Conservation (phyloP, 345 rosid genomes). For the Cardamine resedifolia region DNA sequence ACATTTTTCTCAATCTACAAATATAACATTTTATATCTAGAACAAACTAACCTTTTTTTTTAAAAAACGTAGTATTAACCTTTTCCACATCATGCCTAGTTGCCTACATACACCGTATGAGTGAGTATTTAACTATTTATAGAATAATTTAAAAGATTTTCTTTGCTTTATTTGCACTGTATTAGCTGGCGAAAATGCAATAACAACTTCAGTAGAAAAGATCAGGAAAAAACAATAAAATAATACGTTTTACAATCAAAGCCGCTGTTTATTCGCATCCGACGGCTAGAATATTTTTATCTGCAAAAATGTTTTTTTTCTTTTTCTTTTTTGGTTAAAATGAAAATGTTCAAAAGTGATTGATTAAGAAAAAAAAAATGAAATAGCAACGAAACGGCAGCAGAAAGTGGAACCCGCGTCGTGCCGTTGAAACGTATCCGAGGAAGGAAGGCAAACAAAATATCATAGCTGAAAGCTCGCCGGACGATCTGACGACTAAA, state of each 20-base stretch:
- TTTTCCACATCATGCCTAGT: constrained; percentile 23
- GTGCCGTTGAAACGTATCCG: constrained; percentile 38
- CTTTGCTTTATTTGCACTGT: constrained; percentile 27
- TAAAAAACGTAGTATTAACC: background rate
- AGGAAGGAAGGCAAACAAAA: background rate
- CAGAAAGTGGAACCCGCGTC: constrained; percentile 43
- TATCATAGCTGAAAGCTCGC: constrained; percentile 19
- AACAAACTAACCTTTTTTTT: background rate
- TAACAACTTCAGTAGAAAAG: background rate
- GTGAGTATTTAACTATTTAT: constrained; percentile 17
- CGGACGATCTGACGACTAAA: constrained; percentile 36
- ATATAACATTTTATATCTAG: background rate
- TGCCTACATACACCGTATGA: constrained; percentile 15
- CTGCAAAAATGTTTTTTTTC: no score
- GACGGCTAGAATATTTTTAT: constrained; percentile 30
- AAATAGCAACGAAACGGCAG: constrained; percentile 35
- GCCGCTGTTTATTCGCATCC: constrained; percentile 22
- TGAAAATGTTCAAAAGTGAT: background rate
- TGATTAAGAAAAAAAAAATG: background rate
- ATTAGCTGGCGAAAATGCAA: constrained; percentile 35
- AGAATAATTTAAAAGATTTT: background rate
- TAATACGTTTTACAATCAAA: background rate
- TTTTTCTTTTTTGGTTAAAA: no score
- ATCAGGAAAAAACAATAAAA: background rate
- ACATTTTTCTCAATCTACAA: no score